A percentile compares a stretch with the other conserved stretches of the same genome.
Conservation (phyloP, 805 yeast genomes). For the Starmerella potacharoeniae region DNA sequence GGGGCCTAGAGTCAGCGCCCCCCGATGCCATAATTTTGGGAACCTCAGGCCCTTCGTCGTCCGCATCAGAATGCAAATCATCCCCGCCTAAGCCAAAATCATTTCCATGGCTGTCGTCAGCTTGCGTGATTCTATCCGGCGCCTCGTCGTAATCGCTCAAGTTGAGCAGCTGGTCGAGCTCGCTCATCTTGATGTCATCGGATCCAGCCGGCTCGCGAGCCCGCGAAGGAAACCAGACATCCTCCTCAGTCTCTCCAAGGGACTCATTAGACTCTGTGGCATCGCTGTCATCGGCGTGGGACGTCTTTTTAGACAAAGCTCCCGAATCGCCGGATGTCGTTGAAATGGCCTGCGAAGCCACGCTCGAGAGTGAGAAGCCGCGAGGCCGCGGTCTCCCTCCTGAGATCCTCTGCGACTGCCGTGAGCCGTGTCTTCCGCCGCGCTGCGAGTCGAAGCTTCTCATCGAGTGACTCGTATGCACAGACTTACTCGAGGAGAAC, state of each 20-base stretch:
- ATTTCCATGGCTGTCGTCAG: neutral
- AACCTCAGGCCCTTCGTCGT: neutral
- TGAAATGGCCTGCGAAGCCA: slow-evolving; percentile 14
- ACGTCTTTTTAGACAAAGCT: slow-evolving; percentile 11
- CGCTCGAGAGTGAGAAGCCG: slow-evolving; percentile 13
- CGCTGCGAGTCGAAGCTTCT: neutral
- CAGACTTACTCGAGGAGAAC: slow-evolving; percentile 5
- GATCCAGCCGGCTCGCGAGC: slow-evolving; percentile 36
- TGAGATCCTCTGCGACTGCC: slow-evolving; percentile 3
- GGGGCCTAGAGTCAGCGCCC: neutral
- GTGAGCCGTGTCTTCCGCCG: slow-evolving; percentile 5
- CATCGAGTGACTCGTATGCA: neutral
- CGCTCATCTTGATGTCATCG: slow-evolving; percentile 83
- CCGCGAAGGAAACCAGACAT: slow-evolving; percentile 79
- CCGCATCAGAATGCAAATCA: neutral
- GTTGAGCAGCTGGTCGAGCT: slow-evolving; percentile 39
- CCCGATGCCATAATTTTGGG: neutral
- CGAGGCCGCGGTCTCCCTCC: slow-evolving; percentile 11
- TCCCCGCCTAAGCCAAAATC: neutral
- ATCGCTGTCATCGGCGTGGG: slow-evolving; percentile 23
- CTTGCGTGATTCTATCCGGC: neutral
- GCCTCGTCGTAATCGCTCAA: slow-evolving; percentile 17
- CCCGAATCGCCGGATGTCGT: slow-evolving; percentile 4
- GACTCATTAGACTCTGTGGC: slow-evolving; percentile 26
- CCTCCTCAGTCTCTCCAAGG: slow-evolving; percentile 82